Evolutionary conservation across 805 yeast genomes (phyloP), one percentile per base, ranked within the genome.

Genomic region (Metschnikowia rubicola): DNA sequence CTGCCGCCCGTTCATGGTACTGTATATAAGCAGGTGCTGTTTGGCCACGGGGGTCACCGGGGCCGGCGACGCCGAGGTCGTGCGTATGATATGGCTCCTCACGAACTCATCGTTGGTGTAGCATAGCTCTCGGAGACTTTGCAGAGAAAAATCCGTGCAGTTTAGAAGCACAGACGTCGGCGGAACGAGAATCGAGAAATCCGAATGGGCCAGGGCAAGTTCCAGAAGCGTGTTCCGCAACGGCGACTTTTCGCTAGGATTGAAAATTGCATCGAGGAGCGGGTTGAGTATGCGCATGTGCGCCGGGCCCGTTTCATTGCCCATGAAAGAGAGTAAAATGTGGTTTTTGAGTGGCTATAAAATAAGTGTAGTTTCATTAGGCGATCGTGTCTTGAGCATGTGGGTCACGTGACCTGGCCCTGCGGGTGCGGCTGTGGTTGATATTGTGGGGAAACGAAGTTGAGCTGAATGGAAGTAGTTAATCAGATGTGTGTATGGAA

Each of bases 141-240:
- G 52, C 3, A 62, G 48, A 7, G 58, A 45, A 12, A 69, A 65
- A 48, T 71, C 74, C 35, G 55, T 57, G 39, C 55, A 54, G 19
- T 65, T 61, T 34, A 64, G 62, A 11, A 86, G 66, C 2, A 75
- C 63, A 28, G 64, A 59, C 0, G 84, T 66, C 5, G 81, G 79
- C 0, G 96, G 96, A 1, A 84, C 81, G n/a, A 87, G 60, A 11
- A 87, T 60, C 2, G 81, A 71, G 59, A 74, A 81, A n/a, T 75
- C 77, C 15, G 71, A 72, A 34, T 84, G 79, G 50, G 63, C 65
- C 37, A 58, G 62, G 2, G 71, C 56, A 21, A 84, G 57, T 41
- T 63, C 72, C 4, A 64, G 59, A 33, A 81, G 70, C 8, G 79
- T 67, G n/a, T 70, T 71, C 47, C 72, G 75, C 42, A 75, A 65